These are phyloP conservation scores for Lepiota venenata DNA, from an alignment of 768 basidiomycete species.

Conservation along the genomic window DNA sequence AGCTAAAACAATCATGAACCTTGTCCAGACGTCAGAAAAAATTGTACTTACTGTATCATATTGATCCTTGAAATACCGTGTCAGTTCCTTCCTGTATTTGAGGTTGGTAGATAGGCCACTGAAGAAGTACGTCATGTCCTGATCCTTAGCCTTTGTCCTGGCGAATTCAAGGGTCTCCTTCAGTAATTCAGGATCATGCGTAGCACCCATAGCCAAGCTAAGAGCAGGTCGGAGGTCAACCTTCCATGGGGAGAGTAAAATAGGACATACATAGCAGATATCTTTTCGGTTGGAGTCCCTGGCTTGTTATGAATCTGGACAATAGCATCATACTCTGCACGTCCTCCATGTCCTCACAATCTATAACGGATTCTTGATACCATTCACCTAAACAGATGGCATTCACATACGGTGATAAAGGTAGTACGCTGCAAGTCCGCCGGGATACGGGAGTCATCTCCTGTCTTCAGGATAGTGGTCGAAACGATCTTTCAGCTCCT, in stretches of 20 bases:
- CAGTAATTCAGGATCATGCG: constrained; percentile 53
- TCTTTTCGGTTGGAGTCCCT: constrained; percentile 68
- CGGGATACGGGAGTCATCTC: constrained; percentile 76
- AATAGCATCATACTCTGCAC: constrained; percentile 69
- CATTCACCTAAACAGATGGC: not conserved
- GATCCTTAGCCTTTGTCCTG: constrained; percentile 46
- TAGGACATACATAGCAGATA: constrained; percentile 60
- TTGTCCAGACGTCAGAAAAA: not conserved
- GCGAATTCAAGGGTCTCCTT: constrained; percentile 63
- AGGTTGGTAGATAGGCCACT: constrained; percentile 55
- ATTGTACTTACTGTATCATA: constrained; percentile 55
- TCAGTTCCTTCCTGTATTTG: constrained; percentile 48
- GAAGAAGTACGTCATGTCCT: constrained; percentile 67
- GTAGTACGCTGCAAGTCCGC: constrained; percentile 68
- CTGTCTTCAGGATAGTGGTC: constrained; percentile 61
- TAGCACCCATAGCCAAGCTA: constrained; percentile 64
- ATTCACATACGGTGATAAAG: constrained; percentile 43
- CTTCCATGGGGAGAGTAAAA: not conserved
- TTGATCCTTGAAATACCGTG: constrained; percentile 65
- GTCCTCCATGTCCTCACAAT: constrained; percentile 74
- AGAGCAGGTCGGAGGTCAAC: constrained; percentile 13
- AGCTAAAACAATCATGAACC: constrained; percentile 34
- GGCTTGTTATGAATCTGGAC: constrained; percentile 68
- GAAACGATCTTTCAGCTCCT: constrained; percentile 72
- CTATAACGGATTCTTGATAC: constrained; percentile 27